Percentiles rank a stretch among this genome's conserved stretches.
Conservation (phyloP, 176 grass and related monocot genomes). For the Miscanthus lutarioriparius region DNA sequence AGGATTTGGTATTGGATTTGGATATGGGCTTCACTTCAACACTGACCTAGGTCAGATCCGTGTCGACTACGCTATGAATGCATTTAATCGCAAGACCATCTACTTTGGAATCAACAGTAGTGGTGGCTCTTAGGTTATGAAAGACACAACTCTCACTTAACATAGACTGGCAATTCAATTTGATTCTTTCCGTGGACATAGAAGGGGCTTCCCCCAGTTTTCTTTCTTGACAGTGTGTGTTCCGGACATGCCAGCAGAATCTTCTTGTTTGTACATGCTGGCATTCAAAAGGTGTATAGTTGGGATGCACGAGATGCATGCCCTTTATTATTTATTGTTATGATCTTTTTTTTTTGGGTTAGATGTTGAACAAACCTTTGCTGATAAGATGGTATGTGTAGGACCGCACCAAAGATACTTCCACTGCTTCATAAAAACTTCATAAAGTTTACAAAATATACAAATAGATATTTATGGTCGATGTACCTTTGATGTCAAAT, state of each 20-base stretch:
- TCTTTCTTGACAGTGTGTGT: conserved; percentile 2
- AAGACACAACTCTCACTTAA: conserved; percentile 31
- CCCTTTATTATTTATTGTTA: background rate
- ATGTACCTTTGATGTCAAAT: background rate
- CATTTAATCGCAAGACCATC: conserved; percentile 77
- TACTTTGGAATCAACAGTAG: conserved; percentile 86
- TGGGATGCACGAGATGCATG: conserved; percentile 28
- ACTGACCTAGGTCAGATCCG: conserved; percentile 77
- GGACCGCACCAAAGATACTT: background rate
- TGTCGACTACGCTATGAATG: conserved; percentile 83
- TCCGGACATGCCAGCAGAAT: conserved; percentile 10
- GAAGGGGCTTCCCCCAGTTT: background rate
- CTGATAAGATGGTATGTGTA: conserved; percentile 20
- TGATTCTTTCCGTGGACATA: conserved; percentile 36
- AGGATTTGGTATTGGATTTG: conserved; percentile 80
- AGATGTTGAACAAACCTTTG: background rate
- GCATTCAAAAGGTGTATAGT: conserved; percentile 34
- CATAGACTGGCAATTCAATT: conserved; percentile 24
- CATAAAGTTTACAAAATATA: background rate
- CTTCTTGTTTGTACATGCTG: conserved; percentile 17
- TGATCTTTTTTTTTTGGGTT: background rate
- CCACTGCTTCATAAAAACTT: background rate
- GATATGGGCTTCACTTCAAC: conserved; percentile 81
- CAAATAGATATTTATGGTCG: background rate
- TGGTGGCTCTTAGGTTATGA: conserved; percentile 45